A percentile compares a stretch with the other conserved stretches of the same genome.
phyloP scores from a whole-genome alignment of 1,139 yeast species.

The Sugiyamaella pinicola region DNA sequence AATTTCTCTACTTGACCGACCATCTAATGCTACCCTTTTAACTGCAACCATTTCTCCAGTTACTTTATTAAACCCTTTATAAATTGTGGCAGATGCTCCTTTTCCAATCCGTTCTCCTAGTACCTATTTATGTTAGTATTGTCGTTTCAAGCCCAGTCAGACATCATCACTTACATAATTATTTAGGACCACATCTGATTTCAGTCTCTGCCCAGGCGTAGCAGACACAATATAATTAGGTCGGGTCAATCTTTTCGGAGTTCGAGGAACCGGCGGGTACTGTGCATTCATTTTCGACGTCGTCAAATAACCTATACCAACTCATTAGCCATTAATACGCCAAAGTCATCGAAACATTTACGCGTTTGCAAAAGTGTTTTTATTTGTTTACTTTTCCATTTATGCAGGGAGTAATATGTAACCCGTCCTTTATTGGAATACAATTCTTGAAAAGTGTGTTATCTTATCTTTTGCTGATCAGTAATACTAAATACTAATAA shows the following conservation, averaged over 20 bases:
- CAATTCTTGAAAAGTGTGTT: neutral
- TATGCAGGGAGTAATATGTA: too few relatives aligned
- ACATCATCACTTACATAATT: conserved; percentile 27
- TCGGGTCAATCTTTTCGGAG: conserved; percentile 9
- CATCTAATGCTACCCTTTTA: conserved; percentile 69
- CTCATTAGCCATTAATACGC: too few relatives aligned
- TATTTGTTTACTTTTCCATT: too few relatives aligned
- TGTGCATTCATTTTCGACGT: conserved; percentile 6
- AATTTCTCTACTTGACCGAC: conserved; percentile 41
- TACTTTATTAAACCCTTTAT: conserved; percentile 61
- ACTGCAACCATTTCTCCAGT: conserved; percentile 80
- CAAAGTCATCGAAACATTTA: too few relatives aligned
- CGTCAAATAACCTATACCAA: too few relatives aligned
- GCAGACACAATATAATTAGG: conserved; percentile 24
- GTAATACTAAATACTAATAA: conserved; percentile 1
- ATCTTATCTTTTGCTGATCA: neutral
- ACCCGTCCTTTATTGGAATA: too few relatives aligned
- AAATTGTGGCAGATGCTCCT: conserved; percentile 82
- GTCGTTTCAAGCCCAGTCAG: neutral
- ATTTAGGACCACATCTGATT: conserved; percentile 23
- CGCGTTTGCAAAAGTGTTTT: too few relatives aligned
- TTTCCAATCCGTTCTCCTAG: conserved; percentile 64
- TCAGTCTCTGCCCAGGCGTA: conserved; percentile 31
- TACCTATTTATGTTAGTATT: conserved; percentile 31
- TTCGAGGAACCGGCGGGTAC: conserved; percentile 2